Evolutionary conservation across 2,329 filamentous ascomycete species (phyloP).

Genomic region (Daldinia sp.): DNA sequence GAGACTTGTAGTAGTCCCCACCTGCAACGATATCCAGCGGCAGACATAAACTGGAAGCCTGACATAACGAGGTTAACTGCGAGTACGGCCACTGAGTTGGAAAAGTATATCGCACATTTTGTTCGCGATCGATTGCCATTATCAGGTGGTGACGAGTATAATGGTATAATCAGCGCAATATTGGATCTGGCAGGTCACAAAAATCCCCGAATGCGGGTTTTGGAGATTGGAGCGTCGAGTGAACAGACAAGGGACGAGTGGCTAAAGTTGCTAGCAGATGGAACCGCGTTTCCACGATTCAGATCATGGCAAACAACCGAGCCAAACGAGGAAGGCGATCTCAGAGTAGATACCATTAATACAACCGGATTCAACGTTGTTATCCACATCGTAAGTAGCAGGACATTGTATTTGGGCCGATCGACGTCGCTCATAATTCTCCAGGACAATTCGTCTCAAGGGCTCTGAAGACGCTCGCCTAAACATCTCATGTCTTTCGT

Average conservation of each 20-base stretch:
- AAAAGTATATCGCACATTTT: not conserved
- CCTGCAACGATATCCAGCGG: not conserved
- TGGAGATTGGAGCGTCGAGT: slow-evolving; percentile 1
- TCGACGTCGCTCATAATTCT: not conserved
- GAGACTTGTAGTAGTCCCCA: not conserved
- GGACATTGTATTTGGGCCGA: not conserved
- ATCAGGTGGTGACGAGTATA: not conserved
- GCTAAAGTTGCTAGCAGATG: not conserved
- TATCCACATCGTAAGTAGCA: not conserved
- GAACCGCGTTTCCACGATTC: not conserved
- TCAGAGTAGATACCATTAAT: not conserved
- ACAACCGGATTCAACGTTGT: not conserved
- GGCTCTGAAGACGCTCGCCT: not conserved
- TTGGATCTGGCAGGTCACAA: slow-evolving; percentile 7
- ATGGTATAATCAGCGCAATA: not conserved
- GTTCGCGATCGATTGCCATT: not conserved
- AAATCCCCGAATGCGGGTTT: slow-evolving; percentile 9
- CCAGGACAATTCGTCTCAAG: not conserved
- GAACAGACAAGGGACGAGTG: not conserved
- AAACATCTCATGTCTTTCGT: not conserved
- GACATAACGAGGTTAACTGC: not conserved
- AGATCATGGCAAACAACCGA: slow-evolving; percentile 1
- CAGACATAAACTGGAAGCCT: not conserved
- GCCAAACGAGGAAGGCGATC: not conserved
- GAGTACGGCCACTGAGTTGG: not conserved